A percentile compares a stretch with the other conserved stretches of the same genome.
Evolutionary conservation across 2,329 filamentous ascomycete species (phyloP).

Genomic region (Pezizomycotina sp.): DNA sequence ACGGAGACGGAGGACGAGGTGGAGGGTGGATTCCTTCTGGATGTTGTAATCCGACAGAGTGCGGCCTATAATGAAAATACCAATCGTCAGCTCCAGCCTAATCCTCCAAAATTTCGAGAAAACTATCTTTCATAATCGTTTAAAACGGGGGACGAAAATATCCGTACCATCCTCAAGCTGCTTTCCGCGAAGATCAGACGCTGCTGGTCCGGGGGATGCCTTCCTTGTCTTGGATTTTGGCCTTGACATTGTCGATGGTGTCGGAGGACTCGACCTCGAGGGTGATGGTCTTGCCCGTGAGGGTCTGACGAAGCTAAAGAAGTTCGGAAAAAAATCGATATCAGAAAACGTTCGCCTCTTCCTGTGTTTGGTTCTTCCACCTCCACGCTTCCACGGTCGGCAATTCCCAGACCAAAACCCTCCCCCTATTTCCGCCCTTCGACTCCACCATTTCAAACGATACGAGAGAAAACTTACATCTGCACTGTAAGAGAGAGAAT

Average conservation of each 20-base stretch:
- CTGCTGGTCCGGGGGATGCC: conserved; percentile 97
- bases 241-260: conserved; percentile 99
- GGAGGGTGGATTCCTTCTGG: conserved; percentile 98
- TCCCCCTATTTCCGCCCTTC: conserved; percentile 4
- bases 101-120: neutral
- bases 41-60: conserved; percentile 99
- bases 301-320: conserved; percentile 90
- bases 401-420: conserved; percentile 22
- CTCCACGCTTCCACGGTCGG: conserved; percentile 3
- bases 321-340: conserved; percentile 18
- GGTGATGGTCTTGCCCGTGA: conserved; percentile 99
- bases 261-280: conserved; percentile 97
- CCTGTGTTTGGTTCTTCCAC: neutral
- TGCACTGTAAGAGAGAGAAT: conserved; percentile 48
- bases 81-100: neutral
- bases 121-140: too few relatives aligned
- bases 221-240: conserved; percentile 99
- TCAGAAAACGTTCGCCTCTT: conserved; percentile 23
- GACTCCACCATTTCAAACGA: conserved; percentile 6
- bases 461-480: conserved; percentile 50
- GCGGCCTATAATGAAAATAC: conserved; percentile 37
- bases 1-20: conserved; percentile 95
- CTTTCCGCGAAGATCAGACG: conserved; percentile 97
- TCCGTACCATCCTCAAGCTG: conserved; percentile 71
- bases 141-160: conserved; percentile 1